Evolutionary conservation across 2,329 filamentous ascomycete species (phyloP).

Genomic region (Exserohilum rostratum): DNA sequence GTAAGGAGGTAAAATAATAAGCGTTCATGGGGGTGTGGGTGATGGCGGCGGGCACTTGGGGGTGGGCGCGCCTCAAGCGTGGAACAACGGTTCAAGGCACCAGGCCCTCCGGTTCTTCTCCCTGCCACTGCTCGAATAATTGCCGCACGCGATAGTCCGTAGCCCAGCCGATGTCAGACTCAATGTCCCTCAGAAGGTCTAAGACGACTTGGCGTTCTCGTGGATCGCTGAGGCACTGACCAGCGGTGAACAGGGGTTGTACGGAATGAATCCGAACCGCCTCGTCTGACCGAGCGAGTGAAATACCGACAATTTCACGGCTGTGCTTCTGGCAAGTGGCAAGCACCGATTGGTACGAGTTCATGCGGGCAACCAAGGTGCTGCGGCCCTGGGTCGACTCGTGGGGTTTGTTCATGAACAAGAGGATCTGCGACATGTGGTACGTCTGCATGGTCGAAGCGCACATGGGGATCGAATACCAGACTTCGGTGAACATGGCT

Average conservation of each 20-base stretch:
- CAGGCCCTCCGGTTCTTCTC: conserved; percentile 35
- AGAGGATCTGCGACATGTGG: conserved; percentile 67
- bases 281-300: conserved; percentile 61
- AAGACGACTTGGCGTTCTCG: conserved; percentile 63
- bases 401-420: conserved; percentile 65
- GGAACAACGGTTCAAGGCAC: conserved; percentile 21
- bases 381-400: conserved; percentile 60
- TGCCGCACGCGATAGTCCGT: conserved; percentile 66
- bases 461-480: conserved; percentile 69
- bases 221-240: conserved; percentile 63
- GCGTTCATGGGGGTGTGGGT: background rate
- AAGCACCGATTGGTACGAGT: conserved; percentile 63
- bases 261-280: conserved; percentile 64
- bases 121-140: conserved; percentile 57
- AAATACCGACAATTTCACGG: conserved; percentile 67
- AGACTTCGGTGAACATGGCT: conserved; percentile 61
- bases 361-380: conserved; percentile 61
- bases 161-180: conserved; percentile 68
- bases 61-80: background rate
- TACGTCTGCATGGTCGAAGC: conserved; percentile 70
- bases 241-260: conserved; percentile 66
- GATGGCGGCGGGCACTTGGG: background rate
- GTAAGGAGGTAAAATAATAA: no score
- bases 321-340: conserved; percentile 63
- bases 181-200: conserved; percentile 62